Evolutionary conservation across 2,329 filamentous ascomycete species (phyloP), one percentile per base, ranked within the genome.

Genomic region (Tolypocladium album): DNA sequence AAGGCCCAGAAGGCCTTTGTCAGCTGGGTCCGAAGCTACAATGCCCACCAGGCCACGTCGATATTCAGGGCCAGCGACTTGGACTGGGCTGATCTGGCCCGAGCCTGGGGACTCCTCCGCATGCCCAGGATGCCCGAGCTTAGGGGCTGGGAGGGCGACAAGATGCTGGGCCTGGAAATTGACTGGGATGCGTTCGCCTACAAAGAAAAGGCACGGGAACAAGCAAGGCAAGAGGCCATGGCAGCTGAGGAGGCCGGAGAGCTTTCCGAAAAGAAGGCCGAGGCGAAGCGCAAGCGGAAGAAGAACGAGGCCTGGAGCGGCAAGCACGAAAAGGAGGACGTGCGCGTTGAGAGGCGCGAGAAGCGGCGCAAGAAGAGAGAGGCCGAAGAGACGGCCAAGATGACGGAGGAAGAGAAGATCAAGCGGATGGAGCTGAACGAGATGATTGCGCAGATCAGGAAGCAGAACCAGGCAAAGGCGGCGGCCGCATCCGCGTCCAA

Each of bases 91-190:
- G 88, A 92, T 58, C 79, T 94, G 0, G 93, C 87, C 0, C 80
- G 85, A 59, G 89, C 88, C 0, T 99, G 93, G 90, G 94, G 90
- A 1, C 79, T 99, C 0, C 79, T 97, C 2, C 87, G 87, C 57
- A 80, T 97, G 64, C 94, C 94, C 4, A 91, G 89, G 70, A 99
- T 99, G 94, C 93, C 94, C 0, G 94, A 99, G 72, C 76, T 90
- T 58, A 88, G 87, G 67, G 82, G 79, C 0, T 93, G 89, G 78
- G 81, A 85, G 15, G 88, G 88, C 5, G 88, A 90, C 70, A 81
- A 82, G 63, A 81, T 76, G 27, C 75, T 89, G 0, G 84, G 84
- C 2, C 72, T 87, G 2, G 80, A 81, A 1, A 76, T 91, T 13
- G 84, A 91, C 70, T 87, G 88, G 81, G 80, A 87, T 52, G 78